Evolutionary conservation across 2,329 filamentous ascomycete genomes (phyloP), one percentile per base, ranked within the genome.

Genomic region (Hirsutella thompsonii): DNA sequence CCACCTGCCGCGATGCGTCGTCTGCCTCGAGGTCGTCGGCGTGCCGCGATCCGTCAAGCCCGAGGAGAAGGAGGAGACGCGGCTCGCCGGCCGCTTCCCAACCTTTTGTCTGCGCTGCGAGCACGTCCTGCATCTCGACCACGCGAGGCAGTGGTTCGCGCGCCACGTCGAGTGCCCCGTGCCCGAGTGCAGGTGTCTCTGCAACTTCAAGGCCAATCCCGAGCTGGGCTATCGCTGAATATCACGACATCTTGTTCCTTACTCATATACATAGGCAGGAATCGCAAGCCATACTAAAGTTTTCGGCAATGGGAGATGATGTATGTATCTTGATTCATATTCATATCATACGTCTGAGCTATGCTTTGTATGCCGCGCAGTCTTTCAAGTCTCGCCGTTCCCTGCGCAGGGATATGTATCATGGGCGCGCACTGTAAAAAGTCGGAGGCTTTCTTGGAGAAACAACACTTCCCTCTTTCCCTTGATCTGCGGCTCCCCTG

Each of bases 61-160:
- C 2, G 73, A 75, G 53, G 61, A 66, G 41, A 66, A 67, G 35
- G 57, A 65, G 6, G 70, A 76, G 49, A 59, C 62, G 36, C 57
- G 62, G 50, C 59, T 68, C 56, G 68, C 70, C 36, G 74, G 72
- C 3, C 66, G 69, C 36, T 82, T 83, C 51, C 75, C 77, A n/a
- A 81, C 76, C 0, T 83, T 83, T 51, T 83, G 79, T 46, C 64
- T 83, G 35, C 70, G 71, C 48, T 83, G 79, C 54, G 77, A 81
- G 51, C 79, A 83, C 52, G 76, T 80, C 9, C 59, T 79, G 51
- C 79, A 83, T 50, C 64, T 81, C 43, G 79, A 82, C 49, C 79
- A 83, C 53, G 77, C 78, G 5, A 61, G 75, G 49, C 69, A 74
- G 57, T 83, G 79, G 79, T 83, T 83, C 50, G 63, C 69, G 6